Conservation (phyloP, 2,329 filamentous ascomycete genomes). For the Pseudogymnoascus sp. region DNA sequence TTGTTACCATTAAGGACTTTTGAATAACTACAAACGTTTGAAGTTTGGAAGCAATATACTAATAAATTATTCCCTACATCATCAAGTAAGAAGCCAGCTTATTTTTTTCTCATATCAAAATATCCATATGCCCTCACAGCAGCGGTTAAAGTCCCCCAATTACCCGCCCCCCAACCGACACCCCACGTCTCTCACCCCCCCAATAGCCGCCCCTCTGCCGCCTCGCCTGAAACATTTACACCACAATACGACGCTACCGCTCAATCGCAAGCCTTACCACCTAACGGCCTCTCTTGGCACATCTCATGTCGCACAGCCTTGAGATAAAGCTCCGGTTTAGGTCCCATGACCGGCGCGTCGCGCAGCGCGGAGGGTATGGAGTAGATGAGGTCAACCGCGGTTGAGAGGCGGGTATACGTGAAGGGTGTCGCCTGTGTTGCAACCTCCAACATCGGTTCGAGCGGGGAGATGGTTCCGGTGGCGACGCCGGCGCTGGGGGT, state of each 20-base stretch:
- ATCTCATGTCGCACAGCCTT: background rate
- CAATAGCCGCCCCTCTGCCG: background rate
- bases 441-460: background rate
- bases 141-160: background rate
- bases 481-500: background rate
- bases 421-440: background rate
- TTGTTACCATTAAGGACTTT: no score
- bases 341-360: background rate
- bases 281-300: background rate
- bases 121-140: background rate
- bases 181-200: background rate
- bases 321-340: background rate
- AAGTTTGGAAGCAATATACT: background rate
- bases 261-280: background rate
- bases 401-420: background rate
- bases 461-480: background rate
- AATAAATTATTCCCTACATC: background rate
- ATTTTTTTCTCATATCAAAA: background rate
- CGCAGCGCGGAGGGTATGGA: background rate
- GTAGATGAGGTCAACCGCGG: background rate
- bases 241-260: background rate
- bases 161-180: background rate
- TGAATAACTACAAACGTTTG: background rate
- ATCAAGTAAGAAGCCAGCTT: background rate
- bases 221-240: background rate